Evolutionary conservation across 768 basidiomycete genomes (phyloP), one percentile per base, ranked within the genome.

Genomic region (Pleurotus tuber-regium): DNA sequence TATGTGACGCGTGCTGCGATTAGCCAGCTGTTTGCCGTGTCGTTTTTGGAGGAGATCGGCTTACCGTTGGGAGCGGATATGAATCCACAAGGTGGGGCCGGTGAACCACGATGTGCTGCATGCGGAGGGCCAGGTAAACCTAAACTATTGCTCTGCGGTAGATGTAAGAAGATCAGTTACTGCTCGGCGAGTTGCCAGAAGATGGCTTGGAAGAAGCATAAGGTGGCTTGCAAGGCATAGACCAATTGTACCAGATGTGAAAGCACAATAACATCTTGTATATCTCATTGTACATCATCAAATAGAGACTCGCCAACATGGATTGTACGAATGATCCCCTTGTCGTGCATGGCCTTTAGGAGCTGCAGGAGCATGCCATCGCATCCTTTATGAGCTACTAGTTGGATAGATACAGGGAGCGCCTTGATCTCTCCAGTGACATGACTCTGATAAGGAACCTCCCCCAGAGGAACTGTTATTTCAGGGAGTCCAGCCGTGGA

Each of bases 1-100:
- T 74, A 73, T 46, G 72, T 67, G 11, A 81, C 78, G 1, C 67
- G 82, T 7, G 63, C 73, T 4, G 84, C 79, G 0, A 63, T 86
- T 31, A 68, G 74, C 1, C 83, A 80, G 0, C 62, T 85, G 9
- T 84, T 83, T 46, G 70, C 76, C 0, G 71, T 77, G 12, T 68
- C 79, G 4, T 80, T 76, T 58, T 49, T 80, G 55, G 77, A 82
- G 54, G 60, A 60, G 11, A 58, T 76, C 25, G 62, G 51, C 19
- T 52, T 55, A 19, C 35, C 24, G 3, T 29, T 50, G 46, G 23
- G 62, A 29, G 10, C 18, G 23, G 43, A 62, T 61, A 3, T 47
- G 23, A 36, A 40, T 43, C 31, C 28, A 23, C n/a, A n/a, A n/a
- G n/a, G n/a, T n/a, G n/a, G n/a, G n/a, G 25, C 7, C n/a, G 43